A percentile compares a stretch with the other conserved stretches of the same genome.
phyloP scores from a whole-genome alignment of 2,329 filamentous ascomycete genomes.

The Ilyonectria destructans region DNA sequence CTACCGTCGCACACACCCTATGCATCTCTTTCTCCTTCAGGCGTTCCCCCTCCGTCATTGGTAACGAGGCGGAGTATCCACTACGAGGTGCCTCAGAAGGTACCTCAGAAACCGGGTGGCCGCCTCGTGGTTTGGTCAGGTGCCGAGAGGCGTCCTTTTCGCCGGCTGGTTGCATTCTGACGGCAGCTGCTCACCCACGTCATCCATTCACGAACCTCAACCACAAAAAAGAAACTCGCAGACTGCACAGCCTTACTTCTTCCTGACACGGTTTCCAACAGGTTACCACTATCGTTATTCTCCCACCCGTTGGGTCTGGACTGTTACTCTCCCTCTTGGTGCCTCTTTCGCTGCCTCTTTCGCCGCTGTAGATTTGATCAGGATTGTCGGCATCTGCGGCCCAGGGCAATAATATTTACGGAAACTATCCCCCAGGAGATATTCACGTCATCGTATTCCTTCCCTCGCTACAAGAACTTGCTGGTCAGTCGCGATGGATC shows the following conservation, averaged over 20 bases:
- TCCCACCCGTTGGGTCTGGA: background rate
- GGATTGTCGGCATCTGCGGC: conserved; percentile 30
- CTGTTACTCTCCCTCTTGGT: background rate
- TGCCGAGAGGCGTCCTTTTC: conserved; percentile 32
- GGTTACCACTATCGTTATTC: background rate
- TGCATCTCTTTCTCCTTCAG: background rate
- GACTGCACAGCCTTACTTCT: background rate
- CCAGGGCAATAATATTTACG: background rate
- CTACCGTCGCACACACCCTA: conserved; percentile 8
- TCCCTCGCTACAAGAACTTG: conserved; percentile 24
- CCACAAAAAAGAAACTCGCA: background rate
- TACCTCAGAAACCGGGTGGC: conserved; percentile 32
- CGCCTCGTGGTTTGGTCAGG: conserved; percentile 39
- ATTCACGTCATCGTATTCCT: conserved; percentile 20
- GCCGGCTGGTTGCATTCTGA: conserved; percentile 40
- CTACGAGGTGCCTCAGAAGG: conserved; percentile 7
- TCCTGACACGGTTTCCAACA: background rate
- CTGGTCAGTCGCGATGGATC: conserved; percentile 42
- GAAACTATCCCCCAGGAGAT: conserved; percentile 6
- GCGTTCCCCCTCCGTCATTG: conserved; percentile 10
- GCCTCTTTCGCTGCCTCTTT: no score
- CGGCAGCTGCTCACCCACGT: conserved; percentile 27
- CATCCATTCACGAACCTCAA: conserved; percentile 21
- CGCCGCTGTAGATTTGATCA: background rate
- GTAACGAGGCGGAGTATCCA: conserved; percentile 12